Evolutionary conservation across 306 rosid genomes (phyloP).

Genomic region (Vachellia collinsii): DNA sequence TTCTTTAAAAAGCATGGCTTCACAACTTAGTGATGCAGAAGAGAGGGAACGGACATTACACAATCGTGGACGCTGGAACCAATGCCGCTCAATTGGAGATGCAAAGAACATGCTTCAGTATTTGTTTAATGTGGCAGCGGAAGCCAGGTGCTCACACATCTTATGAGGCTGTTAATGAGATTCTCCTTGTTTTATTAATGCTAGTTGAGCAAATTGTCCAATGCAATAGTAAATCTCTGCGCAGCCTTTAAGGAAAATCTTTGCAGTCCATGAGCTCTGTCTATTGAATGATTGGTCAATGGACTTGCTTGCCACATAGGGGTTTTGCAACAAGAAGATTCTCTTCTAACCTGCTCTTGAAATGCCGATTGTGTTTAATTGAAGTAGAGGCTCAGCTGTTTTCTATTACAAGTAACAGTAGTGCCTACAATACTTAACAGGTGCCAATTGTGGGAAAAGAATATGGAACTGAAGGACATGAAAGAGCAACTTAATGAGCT

Average conservation of each 20-base stretch:
- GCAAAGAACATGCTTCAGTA: conserved; percentile 72
- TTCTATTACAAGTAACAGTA: conserved; percentile 29
- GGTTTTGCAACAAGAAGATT: background rate
- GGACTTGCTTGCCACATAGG: background rate
- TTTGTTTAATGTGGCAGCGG: conserved; percentile 64
- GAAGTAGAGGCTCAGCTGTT: conserved; percentile 23
- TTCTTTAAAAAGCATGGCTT: conserved; percentile 69
- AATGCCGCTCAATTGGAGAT: conserved; percentile 80
- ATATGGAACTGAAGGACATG: conserved; percentile 70
- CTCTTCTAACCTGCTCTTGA: conserved; percentile 1
- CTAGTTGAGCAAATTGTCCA: conserved; percentile 15
- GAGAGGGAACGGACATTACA: conserved; percentile 63
- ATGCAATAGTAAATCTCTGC: background rate
- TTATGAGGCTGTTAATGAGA: conserved; percentile 31
- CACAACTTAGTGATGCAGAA: conserved; percentile 77
- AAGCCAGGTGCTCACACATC: conserved; percentile 64
- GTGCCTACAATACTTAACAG: conserved; percentile 50
- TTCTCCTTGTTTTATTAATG: conserved; percentile 23
- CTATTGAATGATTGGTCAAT: background rate
- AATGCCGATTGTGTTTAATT: background rate
- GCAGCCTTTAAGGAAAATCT: background rate
- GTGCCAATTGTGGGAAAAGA: conserved; percentile 77
- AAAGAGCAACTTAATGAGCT: conserved; percentile 75
- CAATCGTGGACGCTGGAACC: conserved; percentile 80
- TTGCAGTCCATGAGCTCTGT: background rate